phyloP scores from a whole-genome alignment of 495 filamentous ascomycete species.

The Penicillium pulvis region DNA sequence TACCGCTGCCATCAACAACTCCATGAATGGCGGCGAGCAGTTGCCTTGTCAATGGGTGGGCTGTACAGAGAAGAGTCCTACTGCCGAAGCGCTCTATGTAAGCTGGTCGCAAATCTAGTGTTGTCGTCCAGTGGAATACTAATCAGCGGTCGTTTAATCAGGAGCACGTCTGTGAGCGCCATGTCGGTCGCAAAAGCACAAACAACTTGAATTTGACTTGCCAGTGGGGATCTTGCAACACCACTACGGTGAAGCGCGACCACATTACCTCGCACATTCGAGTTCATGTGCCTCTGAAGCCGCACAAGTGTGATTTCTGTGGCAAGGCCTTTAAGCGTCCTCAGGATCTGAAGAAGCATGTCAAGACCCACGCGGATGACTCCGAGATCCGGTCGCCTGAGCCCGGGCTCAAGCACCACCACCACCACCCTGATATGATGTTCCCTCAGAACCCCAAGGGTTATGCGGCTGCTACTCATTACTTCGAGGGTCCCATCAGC shows the following conservation, averaged over 20 bases:
- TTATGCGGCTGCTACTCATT: constrained; percentile 44
- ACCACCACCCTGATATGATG: constrained; percentile 47
- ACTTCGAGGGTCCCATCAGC: constrained; percentile 48
- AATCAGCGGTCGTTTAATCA: constrained; percentile 33
- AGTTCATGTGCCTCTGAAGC: constrained; percentile 96
- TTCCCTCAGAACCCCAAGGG: constrained; percentile 51
- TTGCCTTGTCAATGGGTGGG: constrained; percentile 84
- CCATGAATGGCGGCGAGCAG: constrained; percentile 54
- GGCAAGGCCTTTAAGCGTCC: constrained; percentile 99
- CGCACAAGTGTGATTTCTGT: constrained; percentile 98
- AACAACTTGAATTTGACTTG: constrained; percentile 98
- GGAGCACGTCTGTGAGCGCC: constrained; percentile 98
- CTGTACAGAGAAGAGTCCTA: constrained; percentile 78
- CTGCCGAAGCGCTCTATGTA: constrained; percentile 89
- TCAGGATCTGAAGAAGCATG: constrained; percentile 98
- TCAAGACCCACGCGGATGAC: constrained; percentile 99
- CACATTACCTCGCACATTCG: constrained; percentile 99
- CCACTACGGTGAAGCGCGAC: constrained; percentile 97
- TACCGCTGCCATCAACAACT: constrained; percentile 46
- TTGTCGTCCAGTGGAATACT: background rate
- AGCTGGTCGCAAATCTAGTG: constrained; percentile 37
- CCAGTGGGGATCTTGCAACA: constrained; percentile 94
- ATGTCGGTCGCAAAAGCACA: constrained; percentile 97
- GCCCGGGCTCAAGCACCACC: constrained; percentile 49
- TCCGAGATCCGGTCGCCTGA: constrained; percentile 80